A percentile compares a stretch with the other conserved stretches of the same genome.
phyloP scores from a whole-genome alignment of 768 basidiomycete species.

The Lactarius akahatsu region DNA sequence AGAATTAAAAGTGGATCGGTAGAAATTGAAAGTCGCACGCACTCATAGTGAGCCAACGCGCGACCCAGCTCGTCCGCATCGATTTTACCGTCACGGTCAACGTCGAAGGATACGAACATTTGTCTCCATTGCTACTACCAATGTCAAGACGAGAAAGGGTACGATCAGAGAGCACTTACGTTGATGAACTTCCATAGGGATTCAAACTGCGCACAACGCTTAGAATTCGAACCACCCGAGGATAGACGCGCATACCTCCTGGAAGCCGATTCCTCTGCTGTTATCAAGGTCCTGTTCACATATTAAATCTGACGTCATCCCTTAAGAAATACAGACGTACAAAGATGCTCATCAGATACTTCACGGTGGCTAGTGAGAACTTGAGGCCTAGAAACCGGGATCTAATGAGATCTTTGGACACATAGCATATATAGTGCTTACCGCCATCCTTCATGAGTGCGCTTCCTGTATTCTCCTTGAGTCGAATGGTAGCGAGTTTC shows the following conservation, averaged over 20 bases:
- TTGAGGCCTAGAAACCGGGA: background rate
- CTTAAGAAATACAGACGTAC: background rate
- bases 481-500: background rate
- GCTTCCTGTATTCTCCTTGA: conserved; percentile 1
- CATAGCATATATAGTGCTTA: background rate
- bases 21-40: background rate
- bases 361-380: conserved; percentile 12
- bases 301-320: background rate
- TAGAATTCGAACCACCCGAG: background rate
- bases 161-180: background rate
- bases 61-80: conserved; percentile 1
- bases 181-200: conserved; percentile 12
- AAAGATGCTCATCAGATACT: conserved; percentile 19
- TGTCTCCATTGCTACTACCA: conserved; percentile 11
- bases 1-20: background rate
- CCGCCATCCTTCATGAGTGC: conserved; percentile 15
- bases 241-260: conserved; percentile 10
- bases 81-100: conserved; percentile 5
- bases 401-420: background rate
- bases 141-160: conserved; percentile 4
- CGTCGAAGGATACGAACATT: conserved; percentile 17
- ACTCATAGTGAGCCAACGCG: conserved; percentile 16
- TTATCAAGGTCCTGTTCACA: conserved; percentile 13
- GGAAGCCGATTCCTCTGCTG: conserved; percentile 7
- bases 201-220: conserved; percentile 3